Evolutionary conservation across 352 stramenopile species (phyloP).

Genomic region (Thraustochytrium striatum): DNA sequence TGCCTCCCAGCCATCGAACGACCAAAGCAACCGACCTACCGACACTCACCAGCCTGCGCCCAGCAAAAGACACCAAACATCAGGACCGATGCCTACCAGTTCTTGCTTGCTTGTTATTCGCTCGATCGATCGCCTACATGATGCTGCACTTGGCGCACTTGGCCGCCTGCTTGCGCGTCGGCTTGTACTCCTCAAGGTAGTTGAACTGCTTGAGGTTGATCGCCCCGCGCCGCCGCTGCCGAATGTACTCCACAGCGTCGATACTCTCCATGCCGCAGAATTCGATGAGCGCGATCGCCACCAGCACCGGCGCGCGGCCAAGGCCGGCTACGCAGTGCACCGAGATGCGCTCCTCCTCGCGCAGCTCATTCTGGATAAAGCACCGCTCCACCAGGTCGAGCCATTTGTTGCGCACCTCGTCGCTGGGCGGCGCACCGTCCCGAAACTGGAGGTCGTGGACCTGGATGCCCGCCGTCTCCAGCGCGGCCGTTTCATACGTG

Average conservation of each 20-base stretch:
- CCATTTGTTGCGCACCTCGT: slow-evolving; percentile 87
- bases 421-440: slow-evolving; percentile 86
- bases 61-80: neutral
- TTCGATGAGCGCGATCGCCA: slow-evolving; percentile 96
- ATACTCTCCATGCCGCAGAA: slow-evolving; percentile 86
- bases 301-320: slow-evolving; percentile 89
- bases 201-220: slow-evolving; percentile 96
- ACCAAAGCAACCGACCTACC: neutral
- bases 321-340: slow-evolving; percentile 96
- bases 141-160: slow-evolving; percentile 65
- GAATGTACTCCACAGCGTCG: slow-evolving; percentile 94
- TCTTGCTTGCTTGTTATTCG: neutral
- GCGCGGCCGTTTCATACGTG: slow-evolving; percentile 81
- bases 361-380: slow-evolving; percentile 76
- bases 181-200: slow-evolving; percentile 74
- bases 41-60: neutral
- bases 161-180: slow-evolving; percentile 62
- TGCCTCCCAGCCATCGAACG: neutral
- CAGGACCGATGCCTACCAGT: neutral
- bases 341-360: slow-evolving; percentile 74
- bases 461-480: slow-evolving; percentile 84
- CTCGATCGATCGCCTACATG: slow-evolving; percentile 60
- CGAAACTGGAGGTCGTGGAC: slow-evolving; percentile 91
- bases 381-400: slow-evolving; percentile 86
- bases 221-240: slow-evolving; percentile 83